Conservation (phyloP, 2,329 filamentous ascomycete species). For the Nemania abortiva region DNA sequence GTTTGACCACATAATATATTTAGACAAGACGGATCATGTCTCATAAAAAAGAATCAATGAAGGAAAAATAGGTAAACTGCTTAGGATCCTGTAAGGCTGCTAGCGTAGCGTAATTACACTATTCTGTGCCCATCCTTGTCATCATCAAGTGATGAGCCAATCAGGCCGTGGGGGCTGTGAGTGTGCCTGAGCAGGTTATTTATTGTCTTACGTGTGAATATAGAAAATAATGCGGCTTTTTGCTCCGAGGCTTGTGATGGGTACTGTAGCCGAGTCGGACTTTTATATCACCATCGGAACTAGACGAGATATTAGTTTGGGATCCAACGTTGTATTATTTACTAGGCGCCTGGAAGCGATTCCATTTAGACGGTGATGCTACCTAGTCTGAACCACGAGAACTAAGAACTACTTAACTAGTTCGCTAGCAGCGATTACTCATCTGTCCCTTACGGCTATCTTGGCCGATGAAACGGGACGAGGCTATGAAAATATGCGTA, state of each 20-base stretch:
- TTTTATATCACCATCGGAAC: not conserved
- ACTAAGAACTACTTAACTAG: not conserved
- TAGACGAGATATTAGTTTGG: not conserved
- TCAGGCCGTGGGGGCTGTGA: not conserved
- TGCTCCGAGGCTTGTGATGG: conserved; percentile 4
- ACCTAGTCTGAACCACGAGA: not conserved
- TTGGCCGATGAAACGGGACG: not conserved
- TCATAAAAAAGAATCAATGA: not conserved
- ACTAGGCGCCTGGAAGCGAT: not conserved
- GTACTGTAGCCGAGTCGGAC: not conserved
- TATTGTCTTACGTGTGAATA: conserved; percentile 28
- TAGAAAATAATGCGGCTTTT: not conserved
- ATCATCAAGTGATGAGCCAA: not conserved
- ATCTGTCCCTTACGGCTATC: not conserved
- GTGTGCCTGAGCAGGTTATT: conserved; percentile 17
- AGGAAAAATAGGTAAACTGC: not conserved
- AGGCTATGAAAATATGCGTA: not conserved
- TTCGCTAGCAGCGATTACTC: not conserved
- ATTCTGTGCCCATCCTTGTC: conserved; percentile 19
- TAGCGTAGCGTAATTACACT: conserved; percentile 35
- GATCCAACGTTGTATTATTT: conserved; percentile 3
- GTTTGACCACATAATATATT: not conserved
- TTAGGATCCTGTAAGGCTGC: conserved; percentile 28
- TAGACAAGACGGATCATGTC: not conserved
- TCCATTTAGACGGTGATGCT: not conserved